Base-by-base conservation (phyloP, 192 early-diverging fungal species). In the Podila clonocystis region DNA sequence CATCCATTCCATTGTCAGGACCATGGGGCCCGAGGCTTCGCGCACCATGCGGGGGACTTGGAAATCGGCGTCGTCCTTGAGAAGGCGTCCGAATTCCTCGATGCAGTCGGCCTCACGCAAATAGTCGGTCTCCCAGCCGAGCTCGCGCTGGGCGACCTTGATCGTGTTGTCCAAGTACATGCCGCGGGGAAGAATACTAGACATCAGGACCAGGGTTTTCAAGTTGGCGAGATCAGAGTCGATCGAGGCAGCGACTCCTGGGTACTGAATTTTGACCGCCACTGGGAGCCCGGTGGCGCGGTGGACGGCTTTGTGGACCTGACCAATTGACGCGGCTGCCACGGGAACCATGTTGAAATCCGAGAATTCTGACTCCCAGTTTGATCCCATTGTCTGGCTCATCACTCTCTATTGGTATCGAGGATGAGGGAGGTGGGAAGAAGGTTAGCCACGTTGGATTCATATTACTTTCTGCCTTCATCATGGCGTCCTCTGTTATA, bases 91-190 rank as follows among this genome's bases (percentile, higher is more conserved):
- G 84, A 99, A 98, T 33, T 85, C 84, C 17, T 74, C 68, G 83
- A 96, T 92, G 63, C 90, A 89, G 0, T 91, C 88, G 0, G 95
- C 97, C 72, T 99, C 98, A 6, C 96, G 88, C 29, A 74, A 48
- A 70, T 99, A 98, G 86, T 99, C 97, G 62, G 94, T 95, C 65
- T 99, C 98, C 94, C 94, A 95, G 12, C 87, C 90, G 26, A 99
- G 87, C 83, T 99, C 97, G 62, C 89, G 87, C 63, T 93, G 89
- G 4, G 97, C 95, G 4, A 96, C 96, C 57, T 90, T 89, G 66
- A 99, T 95, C 0, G 96, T 97, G 80, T 97, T 99, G 48, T 99
- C 98, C 11, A 99, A 87, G 59, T 97, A 99, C 82, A 99, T 89
- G 9, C 98, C 98, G 31, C 91, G 89, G 5, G 98, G 98, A 24